Percentiles rank a stretch among this genome's conserved stretches.
These are phyloP conservation scores for Tolypocladium nubicola DNA, from an alignment of 2,329 filamentous ascomycete genomes.

Conservation along the genomic window DNA sequence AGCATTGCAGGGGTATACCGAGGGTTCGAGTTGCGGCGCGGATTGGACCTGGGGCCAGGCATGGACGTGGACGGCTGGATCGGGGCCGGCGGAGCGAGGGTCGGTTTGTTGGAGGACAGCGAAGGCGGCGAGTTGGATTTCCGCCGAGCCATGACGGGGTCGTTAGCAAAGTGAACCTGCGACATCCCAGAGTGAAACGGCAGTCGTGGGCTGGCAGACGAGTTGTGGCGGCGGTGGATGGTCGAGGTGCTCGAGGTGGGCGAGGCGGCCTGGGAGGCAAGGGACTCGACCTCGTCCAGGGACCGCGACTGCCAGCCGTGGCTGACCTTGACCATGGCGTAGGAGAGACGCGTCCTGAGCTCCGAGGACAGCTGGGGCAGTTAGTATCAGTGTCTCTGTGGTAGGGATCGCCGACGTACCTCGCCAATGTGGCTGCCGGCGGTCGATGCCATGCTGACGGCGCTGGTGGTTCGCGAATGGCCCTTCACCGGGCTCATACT, in stretches of 20 bases:
- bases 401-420: slow-evolving; percentile 35
- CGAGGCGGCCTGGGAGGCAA: slow-evolving; percentile 59
- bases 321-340: slow-evolving; percentile 89
- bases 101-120: slow-evolving; percentile 21
- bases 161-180: slow-evolving; percentile 15
- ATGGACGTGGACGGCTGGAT: slow-evolving; percentile 37
- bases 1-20: slow-evolving; percentile 38
- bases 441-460: slow-evolving; percentile 48
- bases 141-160: slow-evolving; percentile 9
- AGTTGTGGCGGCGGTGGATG: slow-evolving; percentile 37
- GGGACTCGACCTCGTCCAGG: slow-evolving; percentile 66
- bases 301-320: slow-evolving; percentile 76
- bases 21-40: slow-evolving; percentile 40
- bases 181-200: slow-evolving; percentile 20
- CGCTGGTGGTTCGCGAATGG: slow-evolving; percentile 64
- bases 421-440: slow-evolving; percentile 65
- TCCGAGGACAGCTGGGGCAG: slow-evolving; percentile 57
- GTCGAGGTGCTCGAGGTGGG: slow-evolving; percentile 49
- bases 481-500: slow-evolving; percentile 39
- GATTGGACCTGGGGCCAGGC: slow-evolving; percentile 22
- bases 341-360: slow-evolving; percentile 74
- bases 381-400: not conserved
- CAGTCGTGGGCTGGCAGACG: slow-evolving; percentile 45
- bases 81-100: slow-evolving; percentile 42
- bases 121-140: slow-evolving; percentile 27